A percentile compares a stretch with the other conserved stretches of the same genome.
These are phyloP conservation scores for Auricularia auricula-judae DNA, from an alignment of 768 basidiomycete species.

Conservation along the genomic window DNA sequence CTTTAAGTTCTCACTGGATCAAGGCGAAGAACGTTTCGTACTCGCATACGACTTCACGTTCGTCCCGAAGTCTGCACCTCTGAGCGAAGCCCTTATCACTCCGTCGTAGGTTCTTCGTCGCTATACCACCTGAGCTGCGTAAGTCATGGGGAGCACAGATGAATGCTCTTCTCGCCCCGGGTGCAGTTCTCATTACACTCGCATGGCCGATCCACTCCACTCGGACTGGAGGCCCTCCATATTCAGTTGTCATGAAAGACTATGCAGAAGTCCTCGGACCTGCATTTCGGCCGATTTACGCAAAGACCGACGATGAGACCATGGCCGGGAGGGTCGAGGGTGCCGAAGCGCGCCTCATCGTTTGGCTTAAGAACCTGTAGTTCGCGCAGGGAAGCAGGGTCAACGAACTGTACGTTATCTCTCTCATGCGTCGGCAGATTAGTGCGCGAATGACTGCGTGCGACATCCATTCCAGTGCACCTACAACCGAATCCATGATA, in stretches of 20 bases:
- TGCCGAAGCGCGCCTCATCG: background rate
- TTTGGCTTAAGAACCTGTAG: background rate
- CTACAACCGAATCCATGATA: too few species aligned
- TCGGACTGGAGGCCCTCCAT: background rate
- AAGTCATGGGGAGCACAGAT: constrained; percentile 49
- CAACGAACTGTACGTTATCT: too few species aligned
- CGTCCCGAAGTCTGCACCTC: constrained; percentile 4
- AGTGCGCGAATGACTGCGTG: too few species aligned
- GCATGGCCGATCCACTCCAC: background rate
- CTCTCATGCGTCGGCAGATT: too few species aligned
- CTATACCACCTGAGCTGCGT: constrained; percentile 46
- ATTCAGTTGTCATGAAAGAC: background rate
- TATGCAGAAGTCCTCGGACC: background rate
- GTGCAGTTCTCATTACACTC: constrained; percentile 51
- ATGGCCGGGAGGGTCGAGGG: background rate
- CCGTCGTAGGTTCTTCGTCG: constrained; percentile 52
- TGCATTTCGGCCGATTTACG: background rate
- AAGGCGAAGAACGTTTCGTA: constrained; percentile 30
- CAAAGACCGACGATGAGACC: background rate
- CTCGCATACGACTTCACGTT: constrained; percentile 60
- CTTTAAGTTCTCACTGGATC: constrained; percentile 31
- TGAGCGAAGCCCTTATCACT: background rate
- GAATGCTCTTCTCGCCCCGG: constrained; percentile 42
- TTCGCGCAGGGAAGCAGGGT: too few species aligned
- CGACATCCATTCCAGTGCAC: too few species aligned